Conservation (phyloP, 2,329 filamentous ascomycete genomes). For the Biscogniauxia marginata region DNA sequence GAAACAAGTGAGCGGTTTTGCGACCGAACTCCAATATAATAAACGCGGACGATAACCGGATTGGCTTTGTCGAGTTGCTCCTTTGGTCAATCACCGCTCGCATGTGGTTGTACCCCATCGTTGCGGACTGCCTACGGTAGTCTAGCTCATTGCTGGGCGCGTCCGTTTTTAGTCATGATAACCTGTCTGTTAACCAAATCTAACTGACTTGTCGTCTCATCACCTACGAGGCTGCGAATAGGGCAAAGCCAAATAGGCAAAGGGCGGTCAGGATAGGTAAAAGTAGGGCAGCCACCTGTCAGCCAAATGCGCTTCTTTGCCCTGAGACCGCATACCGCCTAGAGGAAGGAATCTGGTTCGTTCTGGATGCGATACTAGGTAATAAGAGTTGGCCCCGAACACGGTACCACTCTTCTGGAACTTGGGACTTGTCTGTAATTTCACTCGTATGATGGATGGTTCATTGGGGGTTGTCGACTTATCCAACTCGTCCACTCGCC, state of each 20-base stretch:
- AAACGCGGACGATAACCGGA: not conserved
- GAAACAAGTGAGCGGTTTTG: not conserved
- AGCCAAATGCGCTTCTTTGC: not conserved
- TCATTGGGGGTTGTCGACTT: not conserved
- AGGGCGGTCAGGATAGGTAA: not conserved
- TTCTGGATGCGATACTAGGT: not conserved
- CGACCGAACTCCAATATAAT: not conserved
- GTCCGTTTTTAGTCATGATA: not conserved
- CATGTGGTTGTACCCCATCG: not conserved
- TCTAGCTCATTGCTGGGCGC: not conserved
- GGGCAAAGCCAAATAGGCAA: not conserved
- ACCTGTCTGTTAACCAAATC: not conserved
- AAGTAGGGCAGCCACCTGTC: not conserved
- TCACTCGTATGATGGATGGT: not conserved
- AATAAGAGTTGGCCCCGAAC: not conserved
- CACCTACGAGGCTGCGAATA: not conserved
- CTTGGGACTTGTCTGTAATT: not conserved
- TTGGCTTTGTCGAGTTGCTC: not conserved
- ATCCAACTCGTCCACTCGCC: not conserved
- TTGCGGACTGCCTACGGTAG: not conserved
- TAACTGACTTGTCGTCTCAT: not conserved
- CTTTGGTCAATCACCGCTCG: not conserved
- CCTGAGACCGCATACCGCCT: not conserved
- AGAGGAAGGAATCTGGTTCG: not conserved
- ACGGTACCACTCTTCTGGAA: not conserved